phyloP scores from a whole-genome alignment of 352 stramenopile species.

The Phytophthora palmivora region DNA sequence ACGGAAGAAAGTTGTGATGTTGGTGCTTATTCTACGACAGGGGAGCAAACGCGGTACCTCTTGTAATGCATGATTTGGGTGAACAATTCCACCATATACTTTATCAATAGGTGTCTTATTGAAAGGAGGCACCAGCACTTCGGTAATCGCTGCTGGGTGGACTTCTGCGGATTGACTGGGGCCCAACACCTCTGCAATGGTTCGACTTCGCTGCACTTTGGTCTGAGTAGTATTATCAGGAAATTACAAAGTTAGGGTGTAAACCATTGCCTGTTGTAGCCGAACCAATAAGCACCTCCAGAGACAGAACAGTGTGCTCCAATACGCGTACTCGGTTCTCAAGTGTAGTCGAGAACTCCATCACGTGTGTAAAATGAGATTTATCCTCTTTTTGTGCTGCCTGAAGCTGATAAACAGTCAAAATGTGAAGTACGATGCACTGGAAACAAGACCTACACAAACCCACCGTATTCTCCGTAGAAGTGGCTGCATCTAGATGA shows the following conservation, averaged over 20 bases:
- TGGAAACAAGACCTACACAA: neutral
- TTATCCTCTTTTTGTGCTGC: slow-evolving; percentile 22
- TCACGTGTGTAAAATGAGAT: slow-evolving; percentile 22
- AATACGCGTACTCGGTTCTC: slow-evolving; percentile 36
- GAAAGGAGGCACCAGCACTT: neutral
- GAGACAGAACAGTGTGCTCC: slow-evolving; percentile 34
- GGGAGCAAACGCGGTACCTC: slow-evolving; percentile 7
- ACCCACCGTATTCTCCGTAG: slow-evolving; percentile 24
- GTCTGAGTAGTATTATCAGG: slow-evolving; percentile 9
- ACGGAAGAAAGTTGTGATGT: neutral
- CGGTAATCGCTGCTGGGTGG: slow-evolving; percentile 5
- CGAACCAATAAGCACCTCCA: slow-evolving; percentile 17
- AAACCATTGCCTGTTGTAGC: neutral
- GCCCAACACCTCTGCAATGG: slow-evolving; percentile 26
- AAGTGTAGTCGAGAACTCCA: slow-evolving; percentile 30
- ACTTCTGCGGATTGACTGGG: slow-evolving; percentile 2
- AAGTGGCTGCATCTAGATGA: slow-evolving; percentile 18
- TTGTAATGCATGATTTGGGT: neutral
- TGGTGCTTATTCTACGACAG: neutral
- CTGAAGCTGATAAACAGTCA: slow-evolving; percentile 17
- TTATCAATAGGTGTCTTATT: neutral
- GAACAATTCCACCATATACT: neutral
- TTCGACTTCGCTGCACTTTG: slow-evolving; percentile 35
- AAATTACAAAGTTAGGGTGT: slow-evolving; percentile 1
- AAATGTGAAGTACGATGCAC: neutral